phyloP scores from a whole-genome alignment of 2,329 filamentous ascomycete species.

The Aspergillus ochraceus region DNA sequence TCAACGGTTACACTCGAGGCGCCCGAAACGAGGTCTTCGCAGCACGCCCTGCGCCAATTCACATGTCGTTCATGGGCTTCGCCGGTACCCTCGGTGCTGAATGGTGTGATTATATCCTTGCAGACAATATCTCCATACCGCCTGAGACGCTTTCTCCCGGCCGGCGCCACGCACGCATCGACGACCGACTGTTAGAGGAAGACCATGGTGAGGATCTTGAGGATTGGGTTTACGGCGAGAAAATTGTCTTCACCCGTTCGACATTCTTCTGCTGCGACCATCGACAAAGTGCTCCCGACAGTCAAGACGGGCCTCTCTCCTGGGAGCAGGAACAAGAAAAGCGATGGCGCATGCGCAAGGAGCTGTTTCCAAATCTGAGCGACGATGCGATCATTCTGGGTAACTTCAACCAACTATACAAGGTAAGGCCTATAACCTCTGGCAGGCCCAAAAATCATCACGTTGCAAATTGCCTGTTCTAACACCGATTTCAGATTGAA shows the following conservation, averaged over 20 bases:
- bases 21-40: slow-evolving; percentile 98
- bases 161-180: slow-evolving; percentile 70
- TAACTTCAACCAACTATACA: slow-evolving; percentile 99
- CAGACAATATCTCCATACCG: slow-evolving; percentile 85
- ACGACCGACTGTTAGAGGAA: slow-evolving; percentile 63
- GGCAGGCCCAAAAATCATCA: neutral
- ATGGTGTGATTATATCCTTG: slow-evolving; percentile 97
- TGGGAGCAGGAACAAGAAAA: slow-evolving; percentile 83
- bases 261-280: slow-evolving; percentile 99
- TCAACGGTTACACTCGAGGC: slow-evolving; percentile 97
- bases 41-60: slow-evolving; percentile 87
- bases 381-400: slow-evolving; percentile 89
- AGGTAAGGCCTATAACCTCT: slow-evolving; percentile 58
- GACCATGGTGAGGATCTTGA: slow-evolving; percentile 69
- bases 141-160: slow-evolving; percentile 76
- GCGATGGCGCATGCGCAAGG: slow-evolving; percentile 89
- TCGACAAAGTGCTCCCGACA: slow-evolving; percentile 79
- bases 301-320: slow-evolving; percentile 62
- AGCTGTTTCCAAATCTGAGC: slow-evolving; percentile 78
- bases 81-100: slow-evolving; percentile 93
- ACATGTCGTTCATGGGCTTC: slow-evolving; percentile 99
- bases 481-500: slow-evolving; percentile 69
- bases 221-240: slow-evolving; percentile 94
- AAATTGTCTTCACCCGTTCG: slow-evolving; percentile 89
- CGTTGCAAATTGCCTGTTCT: neutral